These are phyloP conservation scores for Potentilla sterilis DNA, from an alignment of 306 rosid genomes.

Conservation along the genomic window DNA sequence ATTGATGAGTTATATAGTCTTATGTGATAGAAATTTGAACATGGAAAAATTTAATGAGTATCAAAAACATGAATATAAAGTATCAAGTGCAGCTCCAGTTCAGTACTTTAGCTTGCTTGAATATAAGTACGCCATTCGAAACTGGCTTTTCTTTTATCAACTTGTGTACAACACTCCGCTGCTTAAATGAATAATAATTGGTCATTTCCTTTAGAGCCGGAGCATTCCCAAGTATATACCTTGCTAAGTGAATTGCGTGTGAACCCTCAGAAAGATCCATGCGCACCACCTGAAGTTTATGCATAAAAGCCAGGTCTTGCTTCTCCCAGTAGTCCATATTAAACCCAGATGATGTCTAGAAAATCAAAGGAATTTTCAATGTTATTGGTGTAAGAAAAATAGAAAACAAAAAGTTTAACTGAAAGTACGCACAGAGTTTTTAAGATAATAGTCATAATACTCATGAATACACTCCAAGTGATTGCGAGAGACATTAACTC, in stretches of 20 bases:
- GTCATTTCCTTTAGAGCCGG: background rate
- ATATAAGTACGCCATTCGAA: too few species aligned
- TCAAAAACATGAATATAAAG: too few species aligned
- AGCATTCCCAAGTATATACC: background rate
- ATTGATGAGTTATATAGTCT: too few species aligned
- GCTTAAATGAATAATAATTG: background rate
- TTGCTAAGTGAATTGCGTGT: background rate
- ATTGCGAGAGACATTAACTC: too few species aligned
- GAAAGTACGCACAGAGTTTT: background rate
- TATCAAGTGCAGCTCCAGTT: background rate
- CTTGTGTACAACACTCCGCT: background rate
- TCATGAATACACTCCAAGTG: background rate
- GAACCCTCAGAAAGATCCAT: background rate
- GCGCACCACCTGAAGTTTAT: background rate
- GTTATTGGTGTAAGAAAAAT: background rate
- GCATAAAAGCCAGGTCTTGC: constrained; percentile 1
- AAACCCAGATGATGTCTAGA: background rate
- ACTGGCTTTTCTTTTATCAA: background rate
- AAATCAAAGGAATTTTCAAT: background rate
- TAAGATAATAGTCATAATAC: too few species aligned
- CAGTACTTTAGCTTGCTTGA: too few species aligned
- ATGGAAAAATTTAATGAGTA: background rate
- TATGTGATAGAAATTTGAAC: background rate
- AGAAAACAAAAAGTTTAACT: background rate
- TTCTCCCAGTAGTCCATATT: background rate